Percentiles rank a stretch among this genome's conserved stretches.
These are phyloP conservation scores for Penicillium oxalicum DNA, from an alignment of 2,329 filamentous ascomycete species.

Conservation along the genomic window DNA sequence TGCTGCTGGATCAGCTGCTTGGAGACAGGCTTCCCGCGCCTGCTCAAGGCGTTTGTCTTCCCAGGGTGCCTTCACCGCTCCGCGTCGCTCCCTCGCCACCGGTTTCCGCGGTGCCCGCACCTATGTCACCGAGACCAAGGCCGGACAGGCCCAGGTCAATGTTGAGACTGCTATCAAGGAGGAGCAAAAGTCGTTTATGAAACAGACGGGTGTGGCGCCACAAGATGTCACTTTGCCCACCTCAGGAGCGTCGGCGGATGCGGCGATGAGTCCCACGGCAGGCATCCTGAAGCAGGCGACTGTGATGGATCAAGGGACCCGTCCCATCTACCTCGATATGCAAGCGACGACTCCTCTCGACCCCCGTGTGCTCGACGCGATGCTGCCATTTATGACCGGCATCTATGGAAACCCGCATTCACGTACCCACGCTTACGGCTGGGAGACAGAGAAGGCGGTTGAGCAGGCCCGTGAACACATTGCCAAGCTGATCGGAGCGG, in stretches of 20 bases:
- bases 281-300: slow-evolving; percentile 83
- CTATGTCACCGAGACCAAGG: slow-evolving; percentile 81
- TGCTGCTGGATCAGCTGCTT: slow-evolving; percentile 59
- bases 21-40: slow-evolving; percentile 66
- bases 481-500: slow-evolving; percentile 81
- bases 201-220: slow-evolving; percentile 51
- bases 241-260: slow-evolving; percentile 54
- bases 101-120: slow-evolving; percentile 42
- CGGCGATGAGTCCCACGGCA: slow-evolving; percentile 75
- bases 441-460: slow-evolving; percentile 93
- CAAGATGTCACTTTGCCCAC: slow-evolving; percentile 56
- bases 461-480: slow-evolving; percentile 80
- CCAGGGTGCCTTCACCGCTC: slow-evolving; percentile 34
- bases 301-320: slow-evolving; percentile 83
- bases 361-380: slow-evolving; percentile 88
- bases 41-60: slow-evolving; percentile 48
- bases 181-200: slow-evolving; percentile 72
- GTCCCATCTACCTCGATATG: slow-evolving; percentile 97
- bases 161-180: slow-evolving; percentile 78
- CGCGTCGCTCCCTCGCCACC: slow-evolving; percentile 36
- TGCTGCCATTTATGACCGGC: slow-evolving; percentile 91
- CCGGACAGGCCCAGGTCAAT: slow-evolving; percentile 63
- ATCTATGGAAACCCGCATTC: slow-evolving; percentile 97
- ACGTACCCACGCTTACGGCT: slow-evolving; percentile 94
- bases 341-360: slow-evolving; percentile 95